These are phyloP conservation scores for Dacryopinax spathularia DNA, from an alignment of 768 basidiomycete species.

Conservation along the genomic window DNA sequence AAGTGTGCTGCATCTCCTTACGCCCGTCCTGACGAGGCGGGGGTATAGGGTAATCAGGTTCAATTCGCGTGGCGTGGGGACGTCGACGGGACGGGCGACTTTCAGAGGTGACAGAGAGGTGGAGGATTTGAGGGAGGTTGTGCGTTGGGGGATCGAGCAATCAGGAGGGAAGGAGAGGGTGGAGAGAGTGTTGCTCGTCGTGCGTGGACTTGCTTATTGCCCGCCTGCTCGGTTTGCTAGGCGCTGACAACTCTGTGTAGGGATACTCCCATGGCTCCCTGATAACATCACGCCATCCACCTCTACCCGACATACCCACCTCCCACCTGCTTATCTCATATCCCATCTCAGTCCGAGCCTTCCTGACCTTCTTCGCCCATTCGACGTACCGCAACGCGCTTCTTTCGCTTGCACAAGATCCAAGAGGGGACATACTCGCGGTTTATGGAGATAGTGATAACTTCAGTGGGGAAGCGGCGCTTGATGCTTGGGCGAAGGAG, in stretches of 20 bases:
- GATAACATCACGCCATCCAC: constrained; percentile 50
- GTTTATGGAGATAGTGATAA: constrained; percentile 57
- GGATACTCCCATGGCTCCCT: constrained; percentile 75
- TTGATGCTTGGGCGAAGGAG: constrained; percentile 39
- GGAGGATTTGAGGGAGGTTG: constrained; percentile 50
- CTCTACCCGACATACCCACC: constrained; percentile 37
- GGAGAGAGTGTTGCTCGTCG: constrained; percentile 39
- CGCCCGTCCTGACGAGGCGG: constrained; percentile 26
- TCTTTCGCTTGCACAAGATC: constrained; percentile 34
- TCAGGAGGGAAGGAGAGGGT: constrained; percentile 33
- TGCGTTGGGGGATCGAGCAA: constrained; percentile 37
- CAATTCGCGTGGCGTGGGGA: constrained; percentile 67
- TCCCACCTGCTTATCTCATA: constrained; percentile 64
- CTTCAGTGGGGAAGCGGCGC: constrained; percentile 45
- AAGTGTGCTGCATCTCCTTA: constrained; percentile 27
- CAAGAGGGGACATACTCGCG: constrained; percentile 40
- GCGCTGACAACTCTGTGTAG: constrained; percentile 24
- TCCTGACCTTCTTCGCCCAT: constrained; percentile 55
- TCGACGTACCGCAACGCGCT: constrained; percentile 40
- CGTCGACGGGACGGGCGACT: constrained; percentile 57
- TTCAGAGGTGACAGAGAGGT: constrained; percentile 59
- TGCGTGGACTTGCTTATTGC: constrained; percentile 24
- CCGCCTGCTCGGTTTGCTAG: constrained; percentile 1
- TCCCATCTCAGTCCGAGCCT: constrained; percentile 50
- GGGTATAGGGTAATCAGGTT: constrained; percentile 51